Evolutionary conservation across 2,329 filamentous ascomycete genomes (phyloP), one percentile per base, ranked within the genome.

Genomic region (Thelonectria rubi): DNA sequence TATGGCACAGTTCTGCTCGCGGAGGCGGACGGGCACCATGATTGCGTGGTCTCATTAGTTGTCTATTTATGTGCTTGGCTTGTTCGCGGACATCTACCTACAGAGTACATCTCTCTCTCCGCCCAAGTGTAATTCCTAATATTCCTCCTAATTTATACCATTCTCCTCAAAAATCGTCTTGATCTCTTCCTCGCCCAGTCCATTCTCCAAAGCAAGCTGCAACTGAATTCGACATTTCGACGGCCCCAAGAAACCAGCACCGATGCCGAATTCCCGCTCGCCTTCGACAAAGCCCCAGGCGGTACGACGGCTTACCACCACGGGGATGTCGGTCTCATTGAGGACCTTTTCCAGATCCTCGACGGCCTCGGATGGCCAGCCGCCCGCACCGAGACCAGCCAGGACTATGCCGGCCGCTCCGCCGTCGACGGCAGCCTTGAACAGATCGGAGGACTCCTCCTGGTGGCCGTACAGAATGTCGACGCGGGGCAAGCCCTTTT

Each of bases 381-480:
- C 79, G 5, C 85, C 85, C 0, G 83, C 82, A 1, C 85, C 85
- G 32, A 84, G 78, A 15, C 84, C 84, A 0, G 84, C 85, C 7
- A 82, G 80, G 0, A 88, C 83, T 5, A 88, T 77, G 0, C 85
- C 85, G 62, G 82, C 69, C 0, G 84, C 84, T 0, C 84, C 85
- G 3, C 72, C 75, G 0, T 73, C 74, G 6, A 84, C 77, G 1
- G 84, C 80, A 0, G 80, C 78, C 20, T 76, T 71, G 47, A 85
- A 79, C 1, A 86, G 74, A 15, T 71, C 70, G 1, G 80, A 75
- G 53, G 82, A 75, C 50, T 83, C 78, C 49, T 81, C 83, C 62
- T 86, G 79, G 67, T 87, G 79, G 0, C 81, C 79, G 66, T 84
- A 86, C 1, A 88, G 68, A 11, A 88, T 81, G 47, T 86, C 84